phyloP scores from a whole-genome alignment of 2,329 filamentous ascomycete species.

The Ceratocystiopsis minuta region DNA sequence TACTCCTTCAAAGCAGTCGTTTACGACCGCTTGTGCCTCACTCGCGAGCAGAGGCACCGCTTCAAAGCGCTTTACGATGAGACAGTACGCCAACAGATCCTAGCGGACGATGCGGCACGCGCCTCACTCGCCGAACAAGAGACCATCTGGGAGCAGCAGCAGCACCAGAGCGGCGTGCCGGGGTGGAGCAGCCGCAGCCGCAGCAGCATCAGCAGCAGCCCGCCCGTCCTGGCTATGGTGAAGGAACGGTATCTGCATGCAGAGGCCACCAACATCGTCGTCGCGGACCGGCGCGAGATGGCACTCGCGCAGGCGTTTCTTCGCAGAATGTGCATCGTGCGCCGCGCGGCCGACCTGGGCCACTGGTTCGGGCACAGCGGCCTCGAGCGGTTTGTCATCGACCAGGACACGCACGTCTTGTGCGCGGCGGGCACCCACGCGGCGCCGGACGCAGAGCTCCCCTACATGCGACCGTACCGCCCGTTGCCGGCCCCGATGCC shows the following conservation, averaged over 20 bases:
- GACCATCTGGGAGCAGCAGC: neutral
- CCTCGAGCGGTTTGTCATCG: slow-evolving; percentile 2
- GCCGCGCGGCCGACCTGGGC: slow-evolving; percentile 1
- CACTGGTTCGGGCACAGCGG: slow-evolving; percentile 4
- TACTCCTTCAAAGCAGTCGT: neutral
- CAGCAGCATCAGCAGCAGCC: too few species aligned
- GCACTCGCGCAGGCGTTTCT: slow-evolving; percentile 3
- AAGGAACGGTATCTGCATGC: too few species aligned
- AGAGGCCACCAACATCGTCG: too few species aligned
- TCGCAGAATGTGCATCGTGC: slow-evolving; percentile 1
- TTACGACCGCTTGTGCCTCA: slow-evolving; percentile 2
- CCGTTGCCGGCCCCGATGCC: neutral
- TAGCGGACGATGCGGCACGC: too few species aligned
- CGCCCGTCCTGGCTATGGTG: too few species aligned
- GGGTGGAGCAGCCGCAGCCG: too few species aligned
- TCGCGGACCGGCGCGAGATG: too few species aligned
- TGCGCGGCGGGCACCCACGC: too few species aligned
- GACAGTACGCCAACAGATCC: too few species aligned
- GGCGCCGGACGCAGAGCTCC: too few species aligned
- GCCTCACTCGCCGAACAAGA: neutral
- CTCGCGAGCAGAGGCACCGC: neutral
- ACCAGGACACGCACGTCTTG: neutral
- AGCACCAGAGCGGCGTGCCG: too few species aligned
- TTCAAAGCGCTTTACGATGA: slow-evolving; percentile 5
- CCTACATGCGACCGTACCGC: too few species aligned